phyloP scores from a whole-genome alignment of 371 early-diverging fungal species.

The Mucor mucedo region DNA sequence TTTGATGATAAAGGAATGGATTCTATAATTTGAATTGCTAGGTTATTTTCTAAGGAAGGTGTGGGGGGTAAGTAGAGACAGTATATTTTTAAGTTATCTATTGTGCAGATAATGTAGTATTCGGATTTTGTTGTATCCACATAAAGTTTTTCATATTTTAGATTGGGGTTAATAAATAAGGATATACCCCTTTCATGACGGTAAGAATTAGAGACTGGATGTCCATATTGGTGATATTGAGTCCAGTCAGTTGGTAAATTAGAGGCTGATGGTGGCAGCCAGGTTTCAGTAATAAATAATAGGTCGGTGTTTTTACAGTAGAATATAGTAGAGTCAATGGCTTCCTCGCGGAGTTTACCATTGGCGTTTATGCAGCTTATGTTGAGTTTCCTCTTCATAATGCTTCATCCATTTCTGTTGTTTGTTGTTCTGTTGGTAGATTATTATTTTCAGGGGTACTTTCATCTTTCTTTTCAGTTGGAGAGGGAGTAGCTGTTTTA shows the following conservation, averaged over 20 bases:
- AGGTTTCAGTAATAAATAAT: slow-evolving; percentile 31
- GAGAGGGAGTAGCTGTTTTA: no score
- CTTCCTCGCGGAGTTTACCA: slow-evolving; percentile 7
- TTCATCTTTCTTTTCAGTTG: no score
- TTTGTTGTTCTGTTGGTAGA: neutral
- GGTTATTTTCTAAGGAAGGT: no score
- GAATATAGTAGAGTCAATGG: slow-evolving; percentile 4
- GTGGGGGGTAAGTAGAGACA: no score
- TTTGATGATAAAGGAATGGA: no score
- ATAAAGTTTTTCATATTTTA: neutral
- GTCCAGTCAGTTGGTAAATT: slow-evolving; percentile 13
- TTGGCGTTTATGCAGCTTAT: slow-evolving; percentile 14
- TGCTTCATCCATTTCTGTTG: neutral
- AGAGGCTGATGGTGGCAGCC: slow-evolving; percentile 10
- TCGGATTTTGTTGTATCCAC: neutral
- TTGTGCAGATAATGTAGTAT: neutral
- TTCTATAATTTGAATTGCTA: no score
- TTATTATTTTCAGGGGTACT: no score
- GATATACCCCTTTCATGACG: slow-evolving; percentile 15
- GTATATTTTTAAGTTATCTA: no score
- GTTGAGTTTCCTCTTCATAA: slow-evolving; percentile 4
- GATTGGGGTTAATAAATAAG: slow-evolving; percentile 2
- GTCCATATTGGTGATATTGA: slow-evolving; percentile 26
- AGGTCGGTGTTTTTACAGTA: slow-evolving; percentile 12
- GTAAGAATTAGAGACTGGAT: neutral